These are phyloP conservation scores for Aspergillus campestris DNA, from an alignment of 495 filamentous ascomycete genomes.

Conservation along the genomic window DNA sequence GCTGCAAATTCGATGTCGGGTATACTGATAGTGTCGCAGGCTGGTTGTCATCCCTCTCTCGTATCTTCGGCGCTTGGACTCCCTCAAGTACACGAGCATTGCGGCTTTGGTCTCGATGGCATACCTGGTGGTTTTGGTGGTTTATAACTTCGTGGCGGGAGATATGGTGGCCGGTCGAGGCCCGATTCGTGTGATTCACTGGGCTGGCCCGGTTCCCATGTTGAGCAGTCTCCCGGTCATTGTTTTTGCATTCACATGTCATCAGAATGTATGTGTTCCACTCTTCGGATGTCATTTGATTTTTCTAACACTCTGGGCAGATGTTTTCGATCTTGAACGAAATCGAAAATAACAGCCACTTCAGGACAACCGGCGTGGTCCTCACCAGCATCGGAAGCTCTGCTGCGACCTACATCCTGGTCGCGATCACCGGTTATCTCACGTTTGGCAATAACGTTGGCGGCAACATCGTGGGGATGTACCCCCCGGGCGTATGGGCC, in stretches of 20 bases:
- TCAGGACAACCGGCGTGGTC: constrained; percentile 72
- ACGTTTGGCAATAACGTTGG: constrained; percentile 81
- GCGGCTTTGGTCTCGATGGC: constrained; percentile 87
- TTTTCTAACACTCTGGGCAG: constrained; percentile 31
- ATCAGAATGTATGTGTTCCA: constrained; percentile 70
- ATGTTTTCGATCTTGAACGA: constrained; percentile 99
- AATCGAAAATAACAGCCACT: constrained; percentile 75
- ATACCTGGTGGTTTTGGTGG: constrained; percentile 83
- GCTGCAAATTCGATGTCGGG: neutral
- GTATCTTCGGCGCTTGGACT: constrained; percentile 84
- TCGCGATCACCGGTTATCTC: constrained; percentile 90
- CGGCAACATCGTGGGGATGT: constrained; percentile 93
- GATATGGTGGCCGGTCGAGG: constrained; percentile 69
- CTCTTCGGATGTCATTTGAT: neutral
- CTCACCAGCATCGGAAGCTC: constrained; percentile 74
- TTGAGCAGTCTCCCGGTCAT: constrained; percentile 88
- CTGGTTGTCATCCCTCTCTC: constrained; percentile 89
- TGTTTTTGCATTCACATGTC: constrained; percentile 97
- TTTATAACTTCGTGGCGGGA: constrained; percentile 76
- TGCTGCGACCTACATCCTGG: constrained; percentile 73
- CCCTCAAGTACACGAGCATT: constrained; percentile 92
- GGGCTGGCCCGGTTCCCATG: constrained; percentile 68
- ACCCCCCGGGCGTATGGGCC: constrained; percentile 68
- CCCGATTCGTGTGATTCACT: constrained; percentile 60
- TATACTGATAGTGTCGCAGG: constrained; percentile 38